These are phyloP conservation scores for Cryptosporidium viatorum DNA, from an alignment of 169 alveolate genomes.

Conservation along the genomic window DNA sequence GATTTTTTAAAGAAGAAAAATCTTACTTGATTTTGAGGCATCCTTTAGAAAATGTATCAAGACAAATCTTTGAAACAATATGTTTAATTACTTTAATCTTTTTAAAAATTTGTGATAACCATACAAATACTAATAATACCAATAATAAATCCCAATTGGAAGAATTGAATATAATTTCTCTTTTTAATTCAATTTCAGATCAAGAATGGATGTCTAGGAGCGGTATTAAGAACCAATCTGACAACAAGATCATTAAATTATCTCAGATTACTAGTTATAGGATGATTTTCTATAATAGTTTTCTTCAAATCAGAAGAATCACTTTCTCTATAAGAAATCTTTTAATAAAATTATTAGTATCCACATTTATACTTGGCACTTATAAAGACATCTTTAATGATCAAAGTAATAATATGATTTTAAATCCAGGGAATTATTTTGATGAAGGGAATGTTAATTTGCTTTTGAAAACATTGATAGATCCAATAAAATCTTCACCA, in stretches of 20 bases:
- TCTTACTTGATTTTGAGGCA: background rate
- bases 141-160: background rate
- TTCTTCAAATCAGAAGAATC: constrained; percentile 2
- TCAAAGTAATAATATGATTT: background rate
- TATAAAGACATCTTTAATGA: constrained; percentile 19
- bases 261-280: background rate
- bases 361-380: constrained; percentile 26
- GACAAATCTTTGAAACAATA: constrained; percentile 7
- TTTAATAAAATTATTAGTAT: constrained; percentile 5
- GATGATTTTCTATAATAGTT: background rate
- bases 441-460: background rate
- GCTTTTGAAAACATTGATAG: constrained; percentile 8
- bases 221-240: constrained; percentile 5
- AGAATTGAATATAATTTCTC: constrained; percentile 3
- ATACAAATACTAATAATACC: too few species aligned
- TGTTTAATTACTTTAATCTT: background rate
- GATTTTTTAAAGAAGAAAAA: constrained; percentile 13
- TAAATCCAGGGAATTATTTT: constrained; percentile 13
- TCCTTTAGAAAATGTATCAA: constrained; percentile 21
- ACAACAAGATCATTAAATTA: background rate
- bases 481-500: constrained; percentile 23
- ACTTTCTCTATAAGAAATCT: constrained; percentile 19
- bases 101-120: background rate
- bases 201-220: constrained; percentile 45
- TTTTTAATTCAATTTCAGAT: constrained; percentile 25